Base-by-base conservation (phyloP, 495 filamentous ascomycete species). In the Bathelium albidoporum region DNA sequence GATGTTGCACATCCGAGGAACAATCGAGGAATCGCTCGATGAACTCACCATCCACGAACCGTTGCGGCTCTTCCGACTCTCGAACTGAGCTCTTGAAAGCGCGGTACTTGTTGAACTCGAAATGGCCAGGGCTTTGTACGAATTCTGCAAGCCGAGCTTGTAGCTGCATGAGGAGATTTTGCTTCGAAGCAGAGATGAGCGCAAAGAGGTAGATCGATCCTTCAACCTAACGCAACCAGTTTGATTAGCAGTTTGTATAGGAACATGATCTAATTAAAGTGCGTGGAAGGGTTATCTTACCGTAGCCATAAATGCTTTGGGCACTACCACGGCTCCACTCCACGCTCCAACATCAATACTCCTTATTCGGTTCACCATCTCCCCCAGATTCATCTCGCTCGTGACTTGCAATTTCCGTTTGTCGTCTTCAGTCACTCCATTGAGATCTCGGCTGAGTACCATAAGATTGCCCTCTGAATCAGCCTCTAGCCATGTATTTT, bases 11-110 rank as follows among this genome's bases (percentile, higher is more conserved):
- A 9, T 73, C 75, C 52, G 85, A 81, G 49, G 80, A 76, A 53
- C 87, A 77, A 65, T 90, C 86, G 62, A 97, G 72, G 73, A 97
- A 99, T 45, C 81, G 72, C 74, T 96, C 92, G 29, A 99, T 79
- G 59, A 97, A 75, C 71, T 97, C 94, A 0, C 92, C 94, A 70
- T 99, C 94, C 49, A 97, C 84, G 70, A 97, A 96, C 9, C 94
- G 81, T 65, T 83, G 87, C 0, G 95, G 94, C 62, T 88, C 89
- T 2, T 88, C 85, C 0, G 82, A 82, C 59, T 87, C 85, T 43
- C 88, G 77, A 28, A 87, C 85, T 34, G 80, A 76, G 26, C 83
- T 91, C 53, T 83, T 81, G 75, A 93, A 95, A 0, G 87, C 88
- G 24, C 94, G 83, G 73, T 88, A 99, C 2, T 77, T 77, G 59